These are phyloP conservation scores for Arthrinium puccinioides DNA, from an alignment of 2,329 filamentous ascomycete genomes.

Conservation along the genomic window DNA sequence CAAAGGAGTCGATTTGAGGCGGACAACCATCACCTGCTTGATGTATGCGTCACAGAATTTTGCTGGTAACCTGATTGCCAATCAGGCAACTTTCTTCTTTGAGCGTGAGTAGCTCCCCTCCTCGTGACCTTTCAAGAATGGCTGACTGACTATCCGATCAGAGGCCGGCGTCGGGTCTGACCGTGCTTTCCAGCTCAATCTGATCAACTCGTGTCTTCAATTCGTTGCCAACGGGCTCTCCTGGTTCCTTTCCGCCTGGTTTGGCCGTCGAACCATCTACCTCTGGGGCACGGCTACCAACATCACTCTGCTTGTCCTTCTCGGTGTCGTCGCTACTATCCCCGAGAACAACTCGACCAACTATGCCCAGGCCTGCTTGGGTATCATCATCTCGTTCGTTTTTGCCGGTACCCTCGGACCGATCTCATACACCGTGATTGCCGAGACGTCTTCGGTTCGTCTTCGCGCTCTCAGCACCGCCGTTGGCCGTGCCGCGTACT, in stretches of 20 bases:
- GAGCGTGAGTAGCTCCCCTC: slow-evolving; percentile 19
- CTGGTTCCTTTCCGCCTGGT: slow-evolving; percentile 22
- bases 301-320: slow-evolving; percentile 21
- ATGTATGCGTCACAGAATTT: slow-evolving; percentile 29
- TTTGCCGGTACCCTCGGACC: slow-evolving; percentile 36
- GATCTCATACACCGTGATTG: slow-evolving; percentile 32
- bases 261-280: slow-evolving; percentile 28
- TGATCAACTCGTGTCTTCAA: slow-evolving; percentile 25
- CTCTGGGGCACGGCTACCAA: slow-evolving; percentile 25
- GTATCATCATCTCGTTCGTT: slow-evolving; percentile 29
- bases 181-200: slow-evolving; percentile 13
- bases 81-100: slow-evolving; percentile 23
- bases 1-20: slow-evolving; percentile 24
- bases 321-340: slow-evolving; percentile 29
- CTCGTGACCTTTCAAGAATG: not conserved
- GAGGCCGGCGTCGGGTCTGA: slow-evolving; percentile 15
- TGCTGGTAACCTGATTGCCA: slow-evolving; percentile 21
- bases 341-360: slow-evolving; percentile 14
- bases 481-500: slow-evolving; percentile 22
- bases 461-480: slow-evolving; percentile 14
- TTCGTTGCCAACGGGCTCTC: slow-evolving; percentile 27
- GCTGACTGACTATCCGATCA: slow-evolving; percentile 15
- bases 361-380: slow-evolving; percentile 26
- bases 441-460: slow-evolving; percentile 32
- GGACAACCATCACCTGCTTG: slow-evolving; percentile 21